Base-by-base conservation (phyloP, 768 basidiomycete genomes). In the Galerina marginata region DNA sequence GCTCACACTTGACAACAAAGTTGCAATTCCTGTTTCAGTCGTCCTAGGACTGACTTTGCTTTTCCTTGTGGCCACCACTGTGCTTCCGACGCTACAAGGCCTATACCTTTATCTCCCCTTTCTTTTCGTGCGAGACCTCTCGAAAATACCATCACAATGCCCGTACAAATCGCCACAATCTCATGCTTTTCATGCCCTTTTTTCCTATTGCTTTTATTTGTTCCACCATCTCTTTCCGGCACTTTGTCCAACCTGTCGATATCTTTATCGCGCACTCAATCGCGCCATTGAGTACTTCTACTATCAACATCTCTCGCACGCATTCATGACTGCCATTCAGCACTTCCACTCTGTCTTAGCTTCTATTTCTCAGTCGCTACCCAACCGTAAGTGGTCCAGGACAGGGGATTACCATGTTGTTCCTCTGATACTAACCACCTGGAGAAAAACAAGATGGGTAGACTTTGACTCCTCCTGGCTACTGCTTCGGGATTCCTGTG, bases 1-100 rank as follows among this genome's bases (percentile, higher is more conserved):
- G 3, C 69, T 10, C 36, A 68, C 5, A 62, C 67, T 50, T 25
- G 14, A 14, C 6, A 33, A 39, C 3, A 48, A 54, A 11, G 65
- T 74, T 15, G 71, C 69, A 0, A 56, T 66, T 3, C 48, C 65
- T n/a, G 46, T 70, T 38, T 64, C 61, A 16, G 48, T 62, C 33
- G 56, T 67, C 25, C 56, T 73, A 16, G 65, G 65, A 26, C 7
- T 65, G 4, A 55, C 61, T 1, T 52, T 69, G 9, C 5, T 63
- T 36, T 63, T 73, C 38, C 54, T 71, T 15, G 20, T 66, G 16
- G 29, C 62, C 2, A 73, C 72, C 3, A 69, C 71, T 2, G 39
- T 68, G 14, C 59, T 71, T 36, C 74, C 74, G 2, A 48, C 61
- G 6, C 42, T 69, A 20, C 70, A 74, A 38, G 40, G 44, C 14